Conservation (phyloP, 345 rosid genomes). For the Heritiera littoralis region DNA sequence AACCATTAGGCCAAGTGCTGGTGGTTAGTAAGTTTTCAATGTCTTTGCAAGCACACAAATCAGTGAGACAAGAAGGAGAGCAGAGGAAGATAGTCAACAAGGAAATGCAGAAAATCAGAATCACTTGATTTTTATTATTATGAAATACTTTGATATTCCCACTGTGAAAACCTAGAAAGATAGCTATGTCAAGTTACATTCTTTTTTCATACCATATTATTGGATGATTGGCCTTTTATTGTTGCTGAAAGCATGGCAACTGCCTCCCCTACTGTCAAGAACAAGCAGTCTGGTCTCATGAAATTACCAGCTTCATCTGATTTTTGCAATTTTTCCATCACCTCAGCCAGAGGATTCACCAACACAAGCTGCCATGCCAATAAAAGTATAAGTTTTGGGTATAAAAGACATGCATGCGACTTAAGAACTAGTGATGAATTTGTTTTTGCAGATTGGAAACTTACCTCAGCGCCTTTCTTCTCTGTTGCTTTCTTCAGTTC, state of each 20-base stretch:
- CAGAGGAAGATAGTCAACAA: neutral
- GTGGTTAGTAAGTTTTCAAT: too few species aligned
- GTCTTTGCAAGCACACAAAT: too few species aligned
- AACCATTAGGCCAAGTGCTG: too few species aligned
- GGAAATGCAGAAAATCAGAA: constrained; percentile 3
- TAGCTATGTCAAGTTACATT: neutral
- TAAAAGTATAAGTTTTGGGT: neutral
- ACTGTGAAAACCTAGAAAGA: neutral
- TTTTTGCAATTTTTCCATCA: constrained; percentile 73
- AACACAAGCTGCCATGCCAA: constrained; percentile 59
- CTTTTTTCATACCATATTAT: constrained; percentile 35
- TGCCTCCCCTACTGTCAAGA: constrained; percentile 88
- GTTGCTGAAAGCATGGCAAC: constrained; percentile 66
- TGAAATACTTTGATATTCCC: neutral
- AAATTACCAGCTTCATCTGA: constrained; percentile 52
- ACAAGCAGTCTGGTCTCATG: constrained; percentile 57
- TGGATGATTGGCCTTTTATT: constrained; percentile 49
- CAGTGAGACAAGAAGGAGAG: neutral
- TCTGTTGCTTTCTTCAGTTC: constrained; percentile 67
- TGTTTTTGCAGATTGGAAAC: neutral
- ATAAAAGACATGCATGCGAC: neutral
- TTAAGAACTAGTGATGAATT: neutral
- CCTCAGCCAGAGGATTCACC: constrained; percentile 92
- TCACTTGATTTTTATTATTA: constrained; percentile 3
- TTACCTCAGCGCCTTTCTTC: constrained; percentile 55